These are phyloP conservation scores for Ambrosiella beaveri DNA, from an alignment of 2,329 filamentous ascomycete species.

Conservation along the genomic window DNA sequence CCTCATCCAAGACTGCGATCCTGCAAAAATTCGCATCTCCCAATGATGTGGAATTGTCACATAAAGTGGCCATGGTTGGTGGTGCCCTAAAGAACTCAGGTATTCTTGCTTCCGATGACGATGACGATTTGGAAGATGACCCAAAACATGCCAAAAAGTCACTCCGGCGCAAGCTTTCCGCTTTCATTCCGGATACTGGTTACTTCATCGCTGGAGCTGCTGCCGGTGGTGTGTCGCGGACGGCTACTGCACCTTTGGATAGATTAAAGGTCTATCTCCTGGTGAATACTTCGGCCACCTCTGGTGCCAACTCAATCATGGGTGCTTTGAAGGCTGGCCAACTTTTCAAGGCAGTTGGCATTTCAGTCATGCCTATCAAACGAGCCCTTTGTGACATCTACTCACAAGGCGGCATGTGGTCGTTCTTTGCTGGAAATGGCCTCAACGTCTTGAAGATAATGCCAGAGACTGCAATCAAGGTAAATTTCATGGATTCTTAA, in stretches of 20 bases:
- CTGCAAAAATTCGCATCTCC: too few relatives aligned
- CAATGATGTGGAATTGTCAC: neutral
- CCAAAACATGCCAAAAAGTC: conserved; percentile 1
- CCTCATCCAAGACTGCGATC: neutral
- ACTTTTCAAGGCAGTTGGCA: conserved; percentile 44
- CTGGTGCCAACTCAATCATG: conserved; percentile 34
- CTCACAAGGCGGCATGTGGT: conserved; percentile 7
- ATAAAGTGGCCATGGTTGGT: neutral
- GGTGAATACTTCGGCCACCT: conserved; percentile 50
- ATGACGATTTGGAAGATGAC: neutral
- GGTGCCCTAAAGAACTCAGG: neutral
- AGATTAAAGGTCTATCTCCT: conserved; percentile 95
- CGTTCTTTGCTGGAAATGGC: conserved; percentile 56
- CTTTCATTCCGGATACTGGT: conserved; percentile 71
- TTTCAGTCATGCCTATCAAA: conserved; percentile 61
- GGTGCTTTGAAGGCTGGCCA: conserved; percentile 54
- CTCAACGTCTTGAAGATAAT: conserved; percentile 96
- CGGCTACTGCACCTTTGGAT: conserved; percentile 87
- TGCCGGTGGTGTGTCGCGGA: conserved; percentile 86
- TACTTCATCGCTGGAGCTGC: conserved; percentile 94
- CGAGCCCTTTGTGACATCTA: conserved; percentile 25
- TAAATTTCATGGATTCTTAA: conserved; percentile 15
- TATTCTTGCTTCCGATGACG: neutral
- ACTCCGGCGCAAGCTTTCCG: conserved; percentile 33
- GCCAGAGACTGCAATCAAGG: conserved; percentile 92